A percentile compares a stretch with the other conserved stretches of the same genome.
These are phyloP conservation scores for Heteromeles arbutifolia DNA, from an alignment of 306 rosid genomes.

Conservation along the genomic window DNA sequence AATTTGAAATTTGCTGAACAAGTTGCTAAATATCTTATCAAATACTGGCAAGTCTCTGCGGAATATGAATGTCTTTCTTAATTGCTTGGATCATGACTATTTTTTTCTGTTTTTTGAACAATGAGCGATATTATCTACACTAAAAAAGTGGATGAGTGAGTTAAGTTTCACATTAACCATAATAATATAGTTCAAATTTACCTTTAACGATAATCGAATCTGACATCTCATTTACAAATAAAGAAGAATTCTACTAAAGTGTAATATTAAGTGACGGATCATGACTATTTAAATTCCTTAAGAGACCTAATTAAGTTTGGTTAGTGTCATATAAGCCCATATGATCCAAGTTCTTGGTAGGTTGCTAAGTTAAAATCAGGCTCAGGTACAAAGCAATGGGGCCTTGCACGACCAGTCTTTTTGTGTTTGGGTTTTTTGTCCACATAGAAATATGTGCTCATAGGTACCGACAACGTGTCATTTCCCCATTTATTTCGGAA, in stretches of 20 bases:
- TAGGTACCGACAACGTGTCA: conserved; percentile 34
- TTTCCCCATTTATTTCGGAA: conserved; percentile 25
- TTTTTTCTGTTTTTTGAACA: too few species aligned
- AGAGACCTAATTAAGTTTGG: not conserved
- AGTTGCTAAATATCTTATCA: too few species aligned
- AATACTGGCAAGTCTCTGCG: too few species aligned
- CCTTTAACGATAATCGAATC: too few species aligned
- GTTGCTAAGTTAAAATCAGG: not conserved
- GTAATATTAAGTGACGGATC: too few species aligned
- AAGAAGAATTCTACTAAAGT: too few species aligned
- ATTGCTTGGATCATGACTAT: not conserved
- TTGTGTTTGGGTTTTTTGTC: not conserved
- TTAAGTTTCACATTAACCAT: too few species aligned
- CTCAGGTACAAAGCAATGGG: not conserved
- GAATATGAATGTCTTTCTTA: not conserved
- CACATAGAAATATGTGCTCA: conserved; percentile 12
- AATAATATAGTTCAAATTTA: too few species aligned
- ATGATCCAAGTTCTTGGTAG: not conserved
- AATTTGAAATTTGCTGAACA: not conserved
- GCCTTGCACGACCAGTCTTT: conserved; percentile 16
- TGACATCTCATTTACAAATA: too few species aligned
- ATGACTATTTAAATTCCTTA: not conserved
- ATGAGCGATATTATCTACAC: too few species aligned
- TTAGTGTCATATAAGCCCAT: not conserved
- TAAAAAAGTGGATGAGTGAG: too few species aligned